phyloP scores from a whole-genome alignment of 2,329 filamentous ascomycete species.

The Fusarium paranaense region DNA sequence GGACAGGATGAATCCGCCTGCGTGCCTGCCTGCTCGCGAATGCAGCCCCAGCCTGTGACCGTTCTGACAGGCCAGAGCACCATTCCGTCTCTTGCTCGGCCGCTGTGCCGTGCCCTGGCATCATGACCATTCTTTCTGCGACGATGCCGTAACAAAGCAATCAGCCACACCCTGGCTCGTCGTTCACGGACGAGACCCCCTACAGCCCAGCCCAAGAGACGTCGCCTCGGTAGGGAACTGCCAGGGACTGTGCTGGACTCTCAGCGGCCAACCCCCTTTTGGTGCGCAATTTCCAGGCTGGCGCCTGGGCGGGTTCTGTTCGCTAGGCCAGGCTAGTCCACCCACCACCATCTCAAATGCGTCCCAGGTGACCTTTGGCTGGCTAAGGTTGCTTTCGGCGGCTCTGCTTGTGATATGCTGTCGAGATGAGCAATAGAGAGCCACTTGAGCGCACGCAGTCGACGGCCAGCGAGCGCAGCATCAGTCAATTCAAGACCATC shows the following conservation, averaged over 20 bases:
- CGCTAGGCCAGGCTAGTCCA: slow-evolving; percentile 12
- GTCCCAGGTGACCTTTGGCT: slow-evolving; percentile 15
- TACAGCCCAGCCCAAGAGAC: slow-evolving; percentile 5
- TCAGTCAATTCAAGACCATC: slow-evolving; percentile 21
- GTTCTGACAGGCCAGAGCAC: neutral
- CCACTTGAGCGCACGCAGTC: slow-evolving; percentile 20
- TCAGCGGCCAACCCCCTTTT: slow-evolving; percentile 25
- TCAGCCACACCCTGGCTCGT: slow-evolving; percentile 41
- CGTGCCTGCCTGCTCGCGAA: neutral
- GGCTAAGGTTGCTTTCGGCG: slow-evolving; percentile 21
- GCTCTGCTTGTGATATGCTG: slow-evolving; percentile 23
- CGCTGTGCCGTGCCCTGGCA: slow-evolving; percentile 29
- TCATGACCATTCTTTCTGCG: slow-evolving; percentile 32
- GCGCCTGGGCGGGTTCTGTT: slow-evolving; percentile 18
- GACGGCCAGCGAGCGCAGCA: slow-evolving; percentile 19
- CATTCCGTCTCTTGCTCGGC: neutral
- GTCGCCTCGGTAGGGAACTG: neutral
- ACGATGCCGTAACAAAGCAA: slow-evolving; percentile 34
- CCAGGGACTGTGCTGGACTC: neutral
- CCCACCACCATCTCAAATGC: slow-evolving; percentile 29
- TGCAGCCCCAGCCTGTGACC: neutral
- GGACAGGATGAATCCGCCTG: neutral
- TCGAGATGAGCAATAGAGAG: slow-evolving; percentile 12
- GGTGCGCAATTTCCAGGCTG: slow-evolving; percentile 42
- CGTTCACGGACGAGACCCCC: slow-evolving; percentile 25